These are phyloP conservation scores for Metroxylon sagu DNA, from an alignment of 176 grass and related monocot genomes.

Conservation along the genomic window DNA sequence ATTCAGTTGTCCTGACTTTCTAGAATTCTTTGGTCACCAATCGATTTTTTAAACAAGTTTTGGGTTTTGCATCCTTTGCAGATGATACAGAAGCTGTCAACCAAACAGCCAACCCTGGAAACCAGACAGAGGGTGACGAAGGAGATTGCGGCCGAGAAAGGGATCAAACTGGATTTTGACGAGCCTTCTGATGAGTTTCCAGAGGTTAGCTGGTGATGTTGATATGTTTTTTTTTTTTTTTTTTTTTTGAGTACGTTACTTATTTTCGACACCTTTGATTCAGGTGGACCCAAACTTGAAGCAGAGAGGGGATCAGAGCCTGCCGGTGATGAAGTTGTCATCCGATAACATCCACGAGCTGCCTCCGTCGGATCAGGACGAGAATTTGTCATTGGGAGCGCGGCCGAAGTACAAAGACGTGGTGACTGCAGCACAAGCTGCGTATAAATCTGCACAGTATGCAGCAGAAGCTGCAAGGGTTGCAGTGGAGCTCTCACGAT, in stretches of 20 bases:
- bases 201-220: neutral
- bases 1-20: no score
- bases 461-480: constrained; percentile 77
- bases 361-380: constrained; percentile 3
- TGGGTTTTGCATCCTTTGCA: constrained; percentile 5
- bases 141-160: constrained; percentile 78
- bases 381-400: constrained; percentile 3
- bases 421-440: constrained; percentile 62
- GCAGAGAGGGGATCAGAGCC: neutral
- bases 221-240: no score
- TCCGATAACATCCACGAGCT: neutral
- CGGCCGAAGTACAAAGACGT: constrained; percentile 47
- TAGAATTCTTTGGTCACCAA: no score
- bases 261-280: neutral
- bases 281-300: neutral
- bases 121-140: constrained; percentile 46
- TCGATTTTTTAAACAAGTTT: no score
- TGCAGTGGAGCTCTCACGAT: constrained; percentile 61
- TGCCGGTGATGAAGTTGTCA: neutral
- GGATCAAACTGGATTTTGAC: constrained; percentile 41
- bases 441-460: constrained; percentile 56
- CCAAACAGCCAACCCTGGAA: constrained; percentile 57
- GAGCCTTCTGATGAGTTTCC: constrained; percentile 7
- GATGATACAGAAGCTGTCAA: constrained; percentile 82
- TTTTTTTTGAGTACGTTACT: neutral